Evolutionary conservation across 1,284 basidiomycete genomes (phyloP), one percentile per base, ranked within the genome.

Genomic region (Marasmius tenuissimus): DNA sequence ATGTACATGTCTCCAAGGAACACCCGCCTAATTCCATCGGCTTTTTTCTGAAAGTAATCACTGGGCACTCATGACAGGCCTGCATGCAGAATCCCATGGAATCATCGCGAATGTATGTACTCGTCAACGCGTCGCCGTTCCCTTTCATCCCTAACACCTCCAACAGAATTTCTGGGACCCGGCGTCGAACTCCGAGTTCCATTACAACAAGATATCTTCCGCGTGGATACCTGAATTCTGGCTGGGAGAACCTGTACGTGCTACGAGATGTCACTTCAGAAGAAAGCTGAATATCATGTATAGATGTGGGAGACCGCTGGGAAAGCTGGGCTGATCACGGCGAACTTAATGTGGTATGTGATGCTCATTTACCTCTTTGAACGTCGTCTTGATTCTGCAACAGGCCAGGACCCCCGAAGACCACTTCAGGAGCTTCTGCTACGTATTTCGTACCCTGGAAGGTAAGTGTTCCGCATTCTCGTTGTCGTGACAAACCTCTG

Each of bases 221-320:
- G 85, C 82, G 35, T 91, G 88, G 86, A 81, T 87, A 62, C 70
- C 88, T 0, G 70, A 77, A 1, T 97, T 94, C 93, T 96, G 94
- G 94, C 75, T 83, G 39, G 94, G 94, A 53, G 93, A 96, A 71
- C 93, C 94, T 37, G 92, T 94, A 67, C 67, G 88, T 45, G 57
- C 16, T 39, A 65, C 11, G 35, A 42, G 0, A 7, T 20, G 59
- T 20, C 59, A 42, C 33, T 49, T 51, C 35, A 56, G 40, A 42
- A 16, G 42, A 55, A 42, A 20, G 45, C 9, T 49, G 27, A 27
- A 27, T 2, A 2, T 39, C 42, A 16, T 16, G 16, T 39, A 12
- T 16, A 94, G 92, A 89, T 96, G 81, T 97, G 94, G 94, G 92
- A 93, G 68, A 94, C 93, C 0, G 91, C 88, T 1, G 83, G 81